phyloP scores from a whole-genome alignment of 2,329 filamentous ascomycete genomes.

The Ophiognomonia clavigignenti-juglandacearum region DNA sequence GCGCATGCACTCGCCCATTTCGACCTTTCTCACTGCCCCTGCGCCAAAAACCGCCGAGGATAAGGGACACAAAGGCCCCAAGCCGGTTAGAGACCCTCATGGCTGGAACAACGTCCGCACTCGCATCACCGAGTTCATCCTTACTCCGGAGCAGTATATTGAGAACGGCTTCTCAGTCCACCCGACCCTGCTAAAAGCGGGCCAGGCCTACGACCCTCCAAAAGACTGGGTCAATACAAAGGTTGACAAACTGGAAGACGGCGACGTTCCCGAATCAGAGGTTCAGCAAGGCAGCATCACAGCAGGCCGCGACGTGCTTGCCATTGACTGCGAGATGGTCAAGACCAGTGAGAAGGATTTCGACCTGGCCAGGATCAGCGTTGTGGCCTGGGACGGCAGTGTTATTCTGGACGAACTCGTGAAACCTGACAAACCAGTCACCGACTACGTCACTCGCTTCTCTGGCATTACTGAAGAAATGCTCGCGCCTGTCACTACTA shows the following conservation, averaged over 20 bases:
- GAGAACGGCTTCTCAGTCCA: slow-evolving; percentile 85
- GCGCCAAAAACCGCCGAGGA: slow-evolving; percentile 65
- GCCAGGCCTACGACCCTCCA: slow-evolving; percentile 49
- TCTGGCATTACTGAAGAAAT: slow-evolving; percentile 90
- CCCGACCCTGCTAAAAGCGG: slow-evolving; percentile 63
- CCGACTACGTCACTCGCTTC: slow-evolving; percentile 84
- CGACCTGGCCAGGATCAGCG: slow-evolving; percentile 82
- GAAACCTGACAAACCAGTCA: slow-evolving; percentile 82
- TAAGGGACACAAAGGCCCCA: slow-evolving; percentile 50
- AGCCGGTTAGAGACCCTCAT: slow-evolving; percentile 57
- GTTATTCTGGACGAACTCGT: slow-evolving; percentile 86
- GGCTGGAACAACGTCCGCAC: slow-evolving; percentile 72
- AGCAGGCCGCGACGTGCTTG: slow-evolving; percentile 71
- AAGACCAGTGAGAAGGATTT: slow-evolving; percentile 75
- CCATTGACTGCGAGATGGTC: slow-evolving; percentile 97
- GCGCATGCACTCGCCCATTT: slow-evolving; percentile 81
- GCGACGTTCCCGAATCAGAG: slow-evolving; percentile 60
- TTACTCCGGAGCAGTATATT: slow-evolving; percentile 65
- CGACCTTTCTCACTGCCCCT: slow-evolving; percentile 75
- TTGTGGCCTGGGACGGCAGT: slow-evolving; percentile 80
- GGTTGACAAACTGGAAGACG: slow-evolving; percentile 63
- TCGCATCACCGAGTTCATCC: slow-evolving; percentile 75
- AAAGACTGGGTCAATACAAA: slow-evolving; percentile 80
- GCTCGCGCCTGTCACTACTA: slow-evolving; percentile 79
- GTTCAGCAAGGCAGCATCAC: slow-evolving; percentile 80